These are phyloP conservation scores for Leucaena leucocephala DNA, from an alignment of 306 rosid species.

Conservation along the genomic window DNA sequence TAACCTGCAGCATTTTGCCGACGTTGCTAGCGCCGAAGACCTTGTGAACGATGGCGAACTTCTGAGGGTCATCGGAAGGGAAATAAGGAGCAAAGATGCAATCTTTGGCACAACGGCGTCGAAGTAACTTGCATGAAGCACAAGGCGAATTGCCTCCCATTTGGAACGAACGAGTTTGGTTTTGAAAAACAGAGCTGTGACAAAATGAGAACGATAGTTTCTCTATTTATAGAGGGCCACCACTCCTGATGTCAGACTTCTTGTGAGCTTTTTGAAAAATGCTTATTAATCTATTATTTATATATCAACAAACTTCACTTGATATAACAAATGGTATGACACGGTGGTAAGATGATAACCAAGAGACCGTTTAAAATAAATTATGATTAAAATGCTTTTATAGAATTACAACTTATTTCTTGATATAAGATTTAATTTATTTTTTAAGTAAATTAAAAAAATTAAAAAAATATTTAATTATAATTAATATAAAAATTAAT, in stretches of 20 bases:
- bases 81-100: slow-evolving; percentile 92
- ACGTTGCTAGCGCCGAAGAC: slow-evolving; percentile 97
- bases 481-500: too few relatives aligned
- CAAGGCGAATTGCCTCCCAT: slow-evolving; percentile 85
- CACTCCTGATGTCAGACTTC: background rate
- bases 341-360: too few relatives aligned
- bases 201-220: slow-evolving; percentile 25
- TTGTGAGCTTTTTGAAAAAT: background rate
- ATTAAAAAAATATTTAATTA: too few relatives aligned
- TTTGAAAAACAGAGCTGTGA: background rate
- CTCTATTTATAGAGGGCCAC: slow-evolving; percentile 44
- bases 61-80: slow-evolving; percentile 85
- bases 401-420: too few relatives aligned
- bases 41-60: slow-evolving; percentile 90
- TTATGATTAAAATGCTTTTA: too few relatives aligned
- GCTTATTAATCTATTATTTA: too few relatives aligned
- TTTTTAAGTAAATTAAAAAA: too few relatives aligned
- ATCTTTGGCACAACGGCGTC: slow-evolving; percentile 81
- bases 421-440: too few relatives aligned
- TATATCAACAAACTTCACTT: too few relatives aligned
- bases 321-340: too few relatives aligned
- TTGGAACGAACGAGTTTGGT: background rate
- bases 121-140: slow-evolving; percentile 90
- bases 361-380: too few relatives aligned
- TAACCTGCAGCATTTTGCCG: slow-evolving; percentile 93